Conservation (phyloP, 2,329 filamentous ascomycete genomes). For the Fusarium compactum region DNA sequence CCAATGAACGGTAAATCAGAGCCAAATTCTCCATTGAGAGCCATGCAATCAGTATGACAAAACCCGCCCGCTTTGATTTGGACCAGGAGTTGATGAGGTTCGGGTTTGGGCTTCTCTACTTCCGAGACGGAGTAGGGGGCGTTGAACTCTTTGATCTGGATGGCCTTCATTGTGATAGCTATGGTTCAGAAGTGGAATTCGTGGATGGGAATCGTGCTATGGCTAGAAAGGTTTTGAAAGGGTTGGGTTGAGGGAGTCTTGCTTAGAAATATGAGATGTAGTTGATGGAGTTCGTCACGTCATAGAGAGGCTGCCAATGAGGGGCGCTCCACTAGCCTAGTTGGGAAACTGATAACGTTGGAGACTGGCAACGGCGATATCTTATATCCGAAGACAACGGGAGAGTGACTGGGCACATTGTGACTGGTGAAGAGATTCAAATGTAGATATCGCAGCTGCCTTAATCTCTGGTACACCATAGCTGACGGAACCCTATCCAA, state of each 20-base stretch:
- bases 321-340: not conserved
- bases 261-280: not conserved
- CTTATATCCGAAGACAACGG: not conserved
- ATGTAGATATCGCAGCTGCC: too few relatives aligned
- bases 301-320: not conserved
- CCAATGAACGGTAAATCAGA: not conserved
- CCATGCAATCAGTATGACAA: constrained; percentile 18
- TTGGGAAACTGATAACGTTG: not conserved
- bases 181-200: too few relatives aligned
- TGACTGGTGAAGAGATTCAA: too few relatives aligned
- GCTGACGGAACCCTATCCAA: too few relatives aligned
- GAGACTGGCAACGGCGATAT: not conserved
- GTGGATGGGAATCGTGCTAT: too few relatives aligned
- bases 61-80: constrained; percentile 10
- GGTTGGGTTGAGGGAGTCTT: too few relatives aligned
- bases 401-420: too few relatives aligned
- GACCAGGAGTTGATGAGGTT: not conserved
- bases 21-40: not conserved
- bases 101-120: not conserved
- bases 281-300: not conserved
- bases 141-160: constrained; percentile 1
- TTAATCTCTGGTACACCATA: too few relatives aligned
- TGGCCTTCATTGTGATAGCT: not conserved
- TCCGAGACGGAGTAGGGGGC: not conserved
- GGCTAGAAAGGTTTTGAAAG: too few relatives aligned